Conservation (phyloP, 164 flowering plant species). For the Kingdonia uniflora region DNA sequence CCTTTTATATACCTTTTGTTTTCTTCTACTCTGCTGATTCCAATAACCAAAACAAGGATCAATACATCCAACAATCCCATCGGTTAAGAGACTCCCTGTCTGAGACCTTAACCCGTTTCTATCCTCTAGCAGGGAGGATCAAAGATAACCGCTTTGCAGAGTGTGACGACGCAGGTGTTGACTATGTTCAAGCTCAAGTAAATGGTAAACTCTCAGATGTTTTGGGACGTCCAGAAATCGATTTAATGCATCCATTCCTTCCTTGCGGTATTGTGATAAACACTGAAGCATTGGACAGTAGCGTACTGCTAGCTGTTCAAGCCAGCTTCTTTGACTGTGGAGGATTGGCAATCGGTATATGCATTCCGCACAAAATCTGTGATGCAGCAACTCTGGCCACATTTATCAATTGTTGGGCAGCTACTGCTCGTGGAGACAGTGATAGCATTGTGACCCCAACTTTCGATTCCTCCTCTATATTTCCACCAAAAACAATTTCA, state of each 20-base stretch:
- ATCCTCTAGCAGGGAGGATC: slow-evolving; percentile 4
- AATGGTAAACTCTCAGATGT: neutral
- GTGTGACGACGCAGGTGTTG: slow-evolving; percentile 2
- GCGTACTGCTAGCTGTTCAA: slow-evolving; percentile 21
- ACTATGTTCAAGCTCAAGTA: slow-evolving; percentile 1
- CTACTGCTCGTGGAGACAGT: slow-evolving; percentile 8
- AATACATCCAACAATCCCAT: neutral
- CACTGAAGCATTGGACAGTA: neutral
- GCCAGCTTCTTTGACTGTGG: slow-evolving; percentile 31
- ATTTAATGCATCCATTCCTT: slow-evolving; percentile 1
- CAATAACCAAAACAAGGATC: too few species aligned
- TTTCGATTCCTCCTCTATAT: slow-evolving; percentile 6
- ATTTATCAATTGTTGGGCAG: slow-evolving; percentile 30
- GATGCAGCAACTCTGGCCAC: slow-evolving; percentile 20
- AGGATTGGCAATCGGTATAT: slow-evolving; percentile 22
- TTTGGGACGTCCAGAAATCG: neutral
- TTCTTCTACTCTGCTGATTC: slow-evolving; percentile 6
- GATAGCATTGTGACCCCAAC: neutral
- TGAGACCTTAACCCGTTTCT: neutral
- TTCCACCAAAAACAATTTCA: slow-evolving; percentile 12
- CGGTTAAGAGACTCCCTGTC: neutral
- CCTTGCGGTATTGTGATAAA: slow-evolving; percentile 18
- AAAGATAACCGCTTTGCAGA: neutral
- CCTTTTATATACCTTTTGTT: slow-evolving; percentile 7
- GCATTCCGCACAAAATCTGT: slow-evolving; percentile 26